Conservation (phyloP, 2,329 filamentous ascomycete species). For the Botrytis tulipae region DNA sequence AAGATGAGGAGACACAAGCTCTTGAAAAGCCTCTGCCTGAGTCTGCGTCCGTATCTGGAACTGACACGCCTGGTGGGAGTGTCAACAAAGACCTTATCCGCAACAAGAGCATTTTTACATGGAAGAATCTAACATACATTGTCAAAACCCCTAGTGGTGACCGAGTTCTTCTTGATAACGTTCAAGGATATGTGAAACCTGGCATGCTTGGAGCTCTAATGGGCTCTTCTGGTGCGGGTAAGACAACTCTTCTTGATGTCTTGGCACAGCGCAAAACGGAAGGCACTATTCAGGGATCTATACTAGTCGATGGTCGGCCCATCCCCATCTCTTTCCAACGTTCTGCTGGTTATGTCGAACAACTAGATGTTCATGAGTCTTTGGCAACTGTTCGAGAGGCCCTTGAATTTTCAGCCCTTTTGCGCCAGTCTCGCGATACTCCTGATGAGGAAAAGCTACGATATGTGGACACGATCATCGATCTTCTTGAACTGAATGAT, state of each 20-base stretch:
- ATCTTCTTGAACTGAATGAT: conserved; percentile 59
- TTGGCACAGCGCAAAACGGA: conserved; percentile 82
- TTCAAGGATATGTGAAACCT: conserved; percentile 61
- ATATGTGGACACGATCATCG: conserved; percentile 59
- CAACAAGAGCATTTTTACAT: background rate
- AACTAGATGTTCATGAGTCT: conserved; percentile 78
- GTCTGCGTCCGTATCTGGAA: conserved; percentile 58
- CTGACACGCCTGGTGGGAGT: background rate
- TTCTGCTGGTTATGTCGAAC: conserved; percentile 72
- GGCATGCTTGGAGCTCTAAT: conserved; percentile 61
- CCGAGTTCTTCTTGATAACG: conserved; percentile 66
- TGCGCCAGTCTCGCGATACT: conserved; percentile 77
- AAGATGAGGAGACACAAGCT: conserved; percentile 50
- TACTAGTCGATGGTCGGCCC: conserved; percentile 63
- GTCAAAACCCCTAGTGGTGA: conserved; percentile 61
- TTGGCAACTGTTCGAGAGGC: conserved; percentile 87
- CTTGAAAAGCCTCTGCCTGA: conserved; percentile 55
- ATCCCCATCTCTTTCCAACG: conserved; percentile 82
- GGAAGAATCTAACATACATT: conserved; percentile 48
- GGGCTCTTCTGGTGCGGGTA: conserved; percentile 68
- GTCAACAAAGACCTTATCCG: background rate
- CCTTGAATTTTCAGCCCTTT: conserved; percentile 76
- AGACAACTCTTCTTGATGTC: conserved; percentile 84
- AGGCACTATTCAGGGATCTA: conserved; percentile 85
- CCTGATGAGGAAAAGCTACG: conserved; percentile 74